Base-by-base conservation (phyloP, 352 stramenopile genomes). In the Phytophthora quininea region DNA sequence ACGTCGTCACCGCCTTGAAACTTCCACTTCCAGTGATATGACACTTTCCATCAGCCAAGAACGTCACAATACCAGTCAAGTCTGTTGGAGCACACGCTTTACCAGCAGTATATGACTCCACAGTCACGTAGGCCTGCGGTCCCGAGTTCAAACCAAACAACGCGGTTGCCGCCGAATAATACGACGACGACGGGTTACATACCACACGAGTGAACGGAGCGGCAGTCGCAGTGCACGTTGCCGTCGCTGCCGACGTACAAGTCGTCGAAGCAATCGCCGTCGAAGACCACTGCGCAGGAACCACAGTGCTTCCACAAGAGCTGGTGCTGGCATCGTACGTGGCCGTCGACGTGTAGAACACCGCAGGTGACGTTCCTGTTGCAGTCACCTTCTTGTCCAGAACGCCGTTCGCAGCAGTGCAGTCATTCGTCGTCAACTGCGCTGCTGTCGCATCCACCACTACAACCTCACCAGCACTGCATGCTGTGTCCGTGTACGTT, bases 381-480 rank as follows among this genome's bases (percentile, higher is more conserved):
- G 14, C 43, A 29, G 4, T 29, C 29, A 60, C 11, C 30, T 60
- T 60, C 4, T 8, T 52, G 53, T 60, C 42, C 1, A 43, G 1
- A 32, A 60, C 32, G 19, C 53, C 53, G 47, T 51, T 43, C 1
- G 12, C 42, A 60, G 30, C 53, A 51, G 7, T 35, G 43, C 53
- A 60, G 3, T 24, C 31, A 14, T 60, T 47, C 29, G 24, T 27
- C 27, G 8, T 52, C 3, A 15, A 27, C 11, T 58, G 52, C 37
- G 30, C 29, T 3, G 53, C 24, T 8, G 53, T 43, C 8, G 43
- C 29, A 40, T 15, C 27, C 24, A 58, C 0, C 3, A 38, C 9
- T 30, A 0, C 38, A 2, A 10, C 15, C 6, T 42, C 27, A 38
- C 37, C 19, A 37, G 35, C n/a, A 27, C 51, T 37, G 40, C 29